phyloP scores from a whole-genome alignment of 2,329 filamentous ascomycete genomes.

The Cladosporium velox region DNA sequence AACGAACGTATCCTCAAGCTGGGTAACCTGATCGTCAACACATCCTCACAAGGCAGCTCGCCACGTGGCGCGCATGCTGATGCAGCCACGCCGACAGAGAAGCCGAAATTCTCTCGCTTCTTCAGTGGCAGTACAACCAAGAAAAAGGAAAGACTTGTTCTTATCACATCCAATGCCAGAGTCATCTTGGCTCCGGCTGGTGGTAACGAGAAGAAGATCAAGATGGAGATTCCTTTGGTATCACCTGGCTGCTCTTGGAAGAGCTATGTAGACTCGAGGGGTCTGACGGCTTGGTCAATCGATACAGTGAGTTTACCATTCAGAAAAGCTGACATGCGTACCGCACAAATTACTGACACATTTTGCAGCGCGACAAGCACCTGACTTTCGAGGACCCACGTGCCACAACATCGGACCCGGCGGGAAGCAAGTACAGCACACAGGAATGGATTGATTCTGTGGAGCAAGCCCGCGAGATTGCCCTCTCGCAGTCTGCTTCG shows the following conservation, averaged over 20 bases:
- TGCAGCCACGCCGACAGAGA: constrained; percentile 56
- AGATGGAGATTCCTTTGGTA: constrained; percentile 85
- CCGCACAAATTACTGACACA: not conserved
- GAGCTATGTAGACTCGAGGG: constrained; percentile 81
- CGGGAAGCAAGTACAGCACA: constrained; percentile 67
- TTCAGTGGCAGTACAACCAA: constrained; percentile 90
- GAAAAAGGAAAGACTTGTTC: constrained; percentile 88
- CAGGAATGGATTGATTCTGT: constrained; percentile 92
- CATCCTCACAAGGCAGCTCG: constrained; percentile 74
- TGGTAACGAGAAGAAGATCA: constrained; percentile 93
- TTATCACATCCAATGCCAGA: constrained; percentile 89
- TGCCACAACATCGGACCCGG: constrained; percentile 63
- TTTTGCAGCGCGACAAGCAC: constrained; percentile 76
- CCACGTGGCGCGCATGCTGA: constrained; percentile 70
- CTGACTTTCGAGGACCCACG: constrained; percentile 95
- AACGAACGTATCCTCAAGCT: constrained; percentile 95
- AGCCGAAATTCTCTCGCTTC: constrained; percentile 86
- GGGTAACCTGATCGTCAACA: constrained; percentile 83
- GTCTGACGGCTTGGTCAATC: constrained; percentile 82
- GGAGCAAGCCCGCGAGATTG: constrained; percentile 82
- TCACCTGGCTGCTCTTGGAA: constrained; percentile 75
- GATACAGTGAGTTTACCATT: constrained; percentile 69
- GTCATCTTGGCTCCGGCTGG: constrained; percentile 88
- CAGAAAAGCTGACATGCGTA: no score
- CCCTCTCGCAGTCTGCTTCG: constrained; percentile 68